These are phyloP conservation scores for Pythium brachiatum DNA, from an alignment of 352 stramenopile species.

Conservation along the genomic window DNA sequence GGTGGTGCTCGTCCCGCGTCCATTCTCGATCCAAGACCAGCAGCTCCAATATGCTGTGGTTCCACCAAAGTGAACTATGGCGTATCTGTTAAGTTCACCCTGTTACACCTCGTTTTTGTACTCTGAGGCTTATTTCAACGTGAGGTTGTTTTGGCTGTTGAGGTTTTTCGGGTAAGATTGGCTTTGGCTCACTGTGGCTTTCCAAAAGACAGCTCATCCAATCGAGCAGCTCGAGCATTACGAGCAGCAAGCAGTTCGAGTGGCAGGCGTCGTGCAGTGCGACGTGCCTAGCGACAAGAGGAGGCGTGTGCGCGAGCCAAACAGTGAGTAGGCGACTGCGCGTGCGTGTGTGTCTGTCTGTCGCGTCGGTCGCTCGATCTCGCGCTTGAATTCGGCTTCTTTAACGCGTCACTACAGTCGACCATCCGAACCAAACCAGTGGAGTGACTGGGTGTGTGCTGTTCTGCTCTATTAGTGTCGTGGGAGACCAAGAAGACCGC, in stretches of 20 bases:
- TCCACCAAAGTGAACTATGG: slow-evolving; percentile 2
- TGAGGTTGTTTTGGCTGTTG: slow-evolving; percentile 4
- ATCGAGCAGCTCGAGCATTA: no score
- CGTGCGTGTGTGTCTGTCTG: slow-evolving; percentile 14
- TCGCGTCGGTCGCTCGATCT: slow-evolving; percentile 1
- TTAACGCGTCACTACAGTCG: background rate
- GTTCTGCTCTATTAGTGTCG: slow-evolving; percentile 22
- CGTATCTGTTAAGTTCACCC: background rate
- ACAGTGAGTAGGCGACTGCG: slow-evolving; percentile 24
- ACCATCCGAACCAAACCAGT: slow-evolving; percentile 4
- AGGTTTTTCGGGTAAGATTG: slow-evolving; percentile 18
- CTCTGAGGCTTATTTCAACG: background rate
- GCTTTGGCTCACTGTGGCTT: slow-evolving; percentile 4
- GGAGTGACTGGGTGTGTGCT: slow-evolving; percentile 26
- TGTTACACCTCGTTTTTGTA: slow-evolving; percentile 7
- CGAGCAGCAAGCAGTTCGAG: slow-evolving; percentile 1
- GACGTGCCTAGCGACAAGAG: background rate
- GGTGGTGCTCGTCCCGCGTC: slow-evolving; percentile 6
- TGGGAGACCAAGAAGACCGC: background rate
- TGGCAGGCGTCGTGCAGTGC: background rate
- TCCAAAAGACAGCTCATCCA: slow-evolving; percentile 20
- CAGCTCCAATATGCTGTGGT: background rate
- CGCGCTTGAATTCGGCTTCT: background rate
- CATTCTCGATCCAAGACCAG: background rate
- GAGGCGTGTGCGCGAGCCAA: background rate